A percentile compares a stretch with the other conserved stretches of the same genome.
Evolutionary conservation across 129 eudicot genomes (phyloP).

Genomic region (Logfia minima): DNA sequence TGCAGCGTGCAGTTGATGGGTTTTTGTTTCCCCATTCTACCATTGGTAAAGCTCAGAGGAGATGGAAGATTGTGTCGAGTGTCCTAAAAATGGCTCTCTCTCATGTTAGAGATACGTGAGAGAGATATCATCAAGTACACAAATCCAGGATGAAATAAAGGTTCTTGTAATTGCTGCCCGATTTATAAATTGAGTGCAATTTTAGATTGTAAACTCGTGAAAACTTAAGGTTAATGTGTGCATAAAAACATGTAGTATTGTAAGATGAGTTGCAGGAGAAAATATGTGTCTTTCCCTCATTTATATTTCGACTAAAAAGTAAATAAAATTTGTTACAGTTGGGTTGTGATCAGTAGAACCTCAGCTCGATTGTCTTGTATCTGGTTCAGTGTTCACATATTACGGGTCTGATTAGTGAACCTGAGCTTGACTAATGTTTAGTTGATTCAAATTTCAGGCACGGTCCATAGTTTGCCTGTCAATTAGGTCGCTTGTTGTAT

Average conservation of each 20-base stretch:
- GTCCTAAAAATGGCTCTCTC: constrained; percentile 54
- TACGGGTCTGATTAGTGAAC: not conserved
- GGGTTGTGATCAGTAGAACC: not conserved
- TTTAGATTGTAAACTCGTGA: constrained; percentile 31
- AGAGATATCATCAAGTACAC: constrained; percentile 29
- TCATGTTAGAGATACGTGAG: constrained; percentile 36
- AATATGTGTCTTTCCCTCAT: not conserved
- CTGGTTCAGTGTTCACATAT: not conserved
- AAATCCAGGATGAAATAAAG: constrained; percentile 21
- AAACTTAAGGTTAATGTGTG: constrained; percentile 11
- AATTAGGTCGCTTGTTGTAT: not conserved
- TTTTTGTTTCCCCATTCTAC: constrained; percentile 44
- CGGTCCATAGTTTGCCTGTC: not conserved
- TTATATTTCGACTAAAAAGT: constrained; percentile 16
- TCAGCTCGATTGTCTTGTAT: not conserved
- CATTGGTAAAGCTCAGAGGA: constrained; percentile 50
- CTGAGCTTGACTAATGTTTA: not conserved
- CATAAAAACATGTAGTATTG: constrained; percentile 24
- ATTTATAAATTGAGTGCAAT: constrained; percentile 33
- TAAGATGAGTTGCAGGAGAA: constrained; percentile 7
- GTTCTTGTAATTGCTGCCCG: constrained; percentile 36
- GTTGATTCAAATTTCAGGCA: not conserved
- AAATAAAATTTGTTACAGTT: constrained; percentile 17
- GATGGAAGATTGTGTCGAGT: constrained; percentile 60
- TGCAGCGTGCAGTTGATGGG: constrained; percentile 45